phyloP scores from a whole-genome alignment of 345 rosid species.

The Ailanthus altissimus region DNA sequence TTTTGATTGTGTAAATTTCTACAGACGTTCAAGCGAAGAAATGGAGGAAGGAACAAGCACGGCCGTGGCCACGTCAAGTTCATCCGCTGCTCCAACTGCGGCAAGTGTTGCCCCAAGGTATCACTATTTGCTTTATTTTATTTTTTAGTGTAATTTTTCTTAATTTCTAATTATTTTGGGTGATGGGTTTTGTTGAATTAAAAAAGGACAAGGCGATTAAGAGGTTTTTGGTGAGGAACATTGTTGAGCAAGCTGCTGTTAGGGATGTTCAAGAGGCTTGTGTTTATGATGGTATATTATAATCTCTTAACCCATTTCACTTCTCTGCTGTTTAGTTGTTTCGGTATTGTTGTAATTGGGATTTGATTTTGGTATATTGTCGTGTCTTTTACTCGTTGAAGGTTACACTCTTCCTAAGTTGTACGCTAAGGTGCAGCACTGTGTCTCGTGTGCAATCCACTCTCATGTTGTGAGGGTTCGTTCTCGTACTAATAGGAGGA shows the following conservation, averaged over 20 bases:
- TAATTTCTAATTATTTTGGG: too few relatives aligned
- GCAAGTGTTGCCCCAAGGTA: slow-evolving; percentile 94
- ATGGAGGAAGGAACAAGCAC: slow-evolving; percentile 93
- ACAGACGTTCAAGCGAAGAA: slow-evolving; percentile 90
- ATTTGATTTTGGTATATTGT: background rate
- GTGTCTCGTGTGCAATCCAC: slow-evolving; percentile 95
- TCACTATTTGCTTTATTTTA: background rate
- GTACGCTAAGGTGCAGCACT: slow-evolving; percentile 86
- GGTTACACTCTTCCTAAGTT: slow-evolving; percentile 78
- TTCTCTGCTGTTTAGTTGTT: background rate
- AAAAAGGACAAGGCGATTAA: slow-evolving; percentile 81
- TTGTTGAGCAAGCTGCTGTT: slow-evolving; percentile 87
- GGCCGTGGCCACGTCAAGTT: slow-evolving; percentile 90
- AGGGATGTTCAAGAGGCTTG: slow-evolving; percentile 91
- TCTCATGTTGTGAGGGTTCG: slow-evolving; percentile 96
- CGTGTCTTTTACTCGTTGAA: slow-evolving; percentile 13
- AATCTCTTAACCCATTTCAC: background rate
- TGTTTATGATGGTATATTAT: slow-evolving; percentile 65
- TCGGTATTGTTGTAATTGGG: background rate
- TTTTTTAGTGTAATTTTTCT: too few relatives aligned
- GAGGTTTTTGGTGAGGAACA: slow-evolving; percentile 91
- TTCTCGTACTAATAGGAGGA: slow-evolving; percentile 66
- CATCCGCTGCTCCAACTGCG: slow-evolving; percentile 93
- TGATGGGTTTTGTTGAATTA: too few relatives aligned
- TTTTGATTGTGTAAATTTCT: too few relatives aligned